Base-by-base conservation (phyloP, 371 early-diverging fungal genomes). In the Massospora cicadina region DNA sequence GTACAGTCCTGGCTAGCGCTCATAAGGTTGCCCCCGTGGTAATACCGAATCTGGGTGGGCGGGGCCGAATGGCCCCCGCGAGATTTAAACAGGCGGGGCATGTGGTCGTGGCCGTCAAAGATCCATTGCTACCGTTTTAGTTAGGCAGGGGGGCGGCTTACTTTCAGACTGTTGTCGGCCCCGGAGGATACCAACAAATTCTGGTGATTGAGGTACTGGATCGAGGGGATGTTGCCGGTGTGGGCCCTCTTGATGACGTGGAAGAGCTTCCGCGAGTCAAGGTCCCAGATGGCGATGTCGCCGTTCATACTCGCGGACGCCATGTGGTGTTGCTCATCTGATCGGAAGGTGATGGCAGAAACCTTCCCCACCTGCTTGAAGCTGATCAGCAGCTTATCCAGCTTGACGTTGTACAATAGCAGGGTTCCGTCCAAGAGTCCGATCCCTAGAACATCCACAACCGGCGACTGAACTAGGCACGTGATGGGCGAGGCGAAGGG, bases 241-340 rank as follows among this genome's bases (percentile, higher is more conserved):
- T 96, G 98, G 0, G 90, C 91, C 33, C 82, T 84, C 68, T 86
- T 81, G 77, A 86, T 81, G 21, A 85, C 77, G 66, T 91, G 87
- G 31, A 82, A 68, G 54, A 94, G 71, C 58, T 81, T 77, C 65
- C 83, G 79, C 56, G 82, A 79, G 33, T 87, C 80, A 54, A 98
- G 76, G 71, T 96, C 90, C 98, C 98, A 98, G 5, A 95, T 69
- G 23, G 89, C 83, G 57, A 96, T 78, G 71, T 91, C 90, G 55
- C 96, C 97, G 61, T 83, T 77, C 72, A 83, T 81, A 71, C 81
- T 90, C 25, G 85, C 85, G 0, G 94, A 82, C 1, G 91, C 93
- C 92, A 97, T 92, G 60, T 89, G 75, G 26, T 82, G 85, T 56
- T 79, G 78, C 32, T 83, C 91, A 67, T 91, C 89, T 78, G 63